Base-by-base conservation (phyloP, 2,329 filamentous ascomycete species). In the Aspergillus oerlinghausenensis region DNA sequence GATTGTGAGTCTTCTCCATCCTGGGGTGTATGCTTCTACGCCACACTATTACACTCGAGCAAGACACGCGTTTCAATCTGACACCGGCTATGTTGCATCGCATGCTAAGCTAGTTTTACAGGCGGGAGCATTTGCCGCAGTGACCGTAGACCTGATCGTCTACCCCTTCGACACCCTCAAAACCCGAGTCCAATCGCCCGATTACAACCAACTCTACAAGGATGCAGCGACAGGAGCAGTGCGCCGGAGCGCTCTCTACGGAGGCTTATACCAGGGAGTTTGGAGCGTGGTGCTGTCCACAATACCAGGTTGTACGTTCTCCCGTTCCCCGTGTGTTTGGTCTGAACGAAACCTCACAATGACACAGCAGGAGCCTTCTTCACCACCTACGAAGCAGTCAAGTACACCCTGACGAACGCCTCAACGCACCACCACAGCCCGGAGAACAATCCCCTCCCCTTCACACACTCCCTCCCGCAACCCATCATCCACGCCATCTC, bases 151-250 rank as follows among this genome's bases (percentile, higher is more conserved):
- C 72, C 79, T 95, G 50, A 79, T 96, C 17, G 84, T 96, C 38
- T 96, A 94, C 67, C 92, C 92, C 0, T 80, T 96, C 17, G 92
- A 96, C 70, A 97, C 92, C 0, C 79, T 96, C 66, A 96, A 96
- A 71, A 96, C 92, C 7, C 84, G 92, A 9, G 82, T 90, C 50
- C 92, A 96, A 71, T 91, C 88, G 53, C 87, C 86, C 11, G 84
- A 92, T 65, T 94, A 92, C 74, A 77, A 84, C 40, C 81, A 82
- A 51, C 80, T 87, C 0, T 93, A 86, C 69, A 83, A 80, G 59
- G 76, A 87, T 75, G 79, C 80, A 17, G 74, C 75, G 1, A 82
- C 83, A 23, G 80, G 81, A 14, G 78, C 79, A 1, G 73, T 84
- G 32, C 83, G 81, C 48, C 79, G 79, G 56, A 77, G 80, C 54